These are phyloP conservation scores for Populus hybrid DNA, from an alignment of 441 rosid species.

Conservation along the genomic window DNA sequence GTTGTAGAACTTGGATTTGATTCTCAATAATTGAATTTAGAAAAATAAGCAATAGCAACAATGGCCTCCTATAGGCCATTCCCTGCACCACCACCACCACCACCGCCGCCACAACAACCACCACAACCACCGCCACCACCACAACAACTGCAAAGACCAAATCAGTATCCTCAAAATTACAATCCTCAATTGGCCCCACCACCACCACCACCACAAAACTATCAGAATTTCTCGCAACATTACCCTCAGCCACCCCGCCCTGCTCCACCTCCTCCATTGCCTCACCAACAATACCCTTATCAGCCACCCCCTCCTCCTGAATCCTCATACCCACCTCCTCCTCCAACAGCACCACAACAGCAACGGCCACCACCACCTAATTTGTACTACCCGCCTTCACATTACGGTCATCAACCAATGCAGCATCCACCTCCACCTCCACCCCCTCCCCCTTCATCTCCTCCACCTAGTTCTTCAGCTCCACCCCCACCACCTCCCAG, in stretches of 20 bases:
- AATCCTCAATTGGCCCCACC: slow-evolving; percentile 17
- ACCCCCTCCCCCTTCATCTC: slow-evolving; percentile 58
- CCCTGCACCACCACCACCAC: slow-evolving; percentile 40
- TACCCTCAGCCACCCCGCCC: slow-evolving; percentile 39
- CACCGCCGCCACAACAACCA: slow-evolving; percentile 31
- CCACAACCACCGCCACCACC: slow-evolving; percentile 30
- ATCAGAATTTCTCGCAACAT: slow-evolving; percentile 40
- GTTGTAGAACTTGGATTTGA: too few species aligned
- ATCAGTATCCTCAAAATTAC: slow-evolving; percentile 39
- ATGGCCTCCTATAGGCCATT: slow-evolving; percentile 72
- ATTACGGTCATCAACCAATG: slow-evolving; percentile 39
- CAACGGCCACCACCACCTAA: slow-evolving; percentile 46
- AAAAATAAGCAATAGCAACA: background rate
- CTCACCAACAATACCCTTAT: slow-evolving; percentile 63
- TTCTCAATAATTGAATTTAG: background rate
- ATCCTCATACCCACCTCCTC: slow-evolving; percentile 59
- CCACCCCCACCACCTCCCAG: slow-evolving; percentile 83
- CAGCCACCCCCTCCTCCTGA: slow-evolving; percentile 58
- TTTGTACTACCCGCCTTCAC: slow-evolving; percentile 49
- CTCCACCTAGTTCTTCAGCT: slow-evolving; percentile 44
- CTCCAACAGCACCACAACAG: slow-evolving; percentile 50
- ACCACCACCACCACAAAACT: slow-evolving; percentile 23
- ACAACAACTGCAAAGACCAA: slow-evolving; percentile 39
- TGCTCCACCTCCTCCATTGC: slow-evolving; percentile 61
- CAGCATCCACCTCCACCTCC: slow-evolving; percentile 48